phyloP scores from a whole-genome alignment of 768 basidiomycete species.

The Austroboletus festivus region DNA sequence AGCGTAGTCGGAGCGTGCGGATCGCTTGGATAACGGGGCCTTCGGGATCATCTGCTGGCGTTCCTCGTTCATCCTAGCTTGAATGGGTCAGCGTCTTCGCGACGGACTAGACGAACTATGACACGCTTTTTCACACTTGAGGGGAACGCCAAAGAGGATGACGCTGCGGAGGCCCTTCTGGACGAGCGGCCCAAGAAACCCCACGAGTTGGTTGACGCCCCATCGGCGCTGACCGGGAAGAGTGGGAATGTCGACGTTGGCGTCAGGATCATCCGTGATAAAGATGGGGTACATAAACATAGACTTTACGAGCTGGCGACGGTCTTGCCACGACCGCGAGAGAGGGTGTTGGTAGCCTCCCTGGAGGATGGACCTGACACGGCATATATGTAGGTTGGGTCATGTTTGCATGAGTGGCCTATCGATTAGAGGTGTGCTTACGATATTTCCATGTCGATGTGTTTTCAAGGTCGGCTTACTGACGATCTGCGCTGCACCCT shows the following conservation, averaged over 20 bases:
- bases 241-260: conserved; percentile 68
- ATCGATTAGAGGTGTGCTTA: conserved; percentile 24
- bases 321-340: conserved; percentile 83
- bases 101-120: neutral
- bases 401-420: conserved; percentile 5
- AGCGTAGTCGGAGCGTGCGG: conserved; percentile 67
- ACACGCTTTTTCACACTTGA: conserved; percentile 71
- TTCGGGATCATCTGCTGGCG: conserved; percentile 82
- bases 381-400: too few relatives aligned
- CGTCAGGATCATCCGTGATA: conserved; percentile 91
- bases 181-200: conserved; percentile 82
- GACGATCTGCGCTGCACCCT: too few relatives aligned
- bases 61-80: conserved; percentile 71
- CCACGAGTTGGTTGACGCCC: conserved; percentile 92
- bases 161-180: conserved; percentile 88
- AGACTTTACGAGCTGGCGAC: conserved; percentile 74
- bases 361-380: conserved; percentile 69
- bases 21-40: conserved; percentile 97
- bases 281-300: conserved; percentile 99
- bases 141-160: conserved; percentile 91
- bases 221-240: conserved; percentile 89
- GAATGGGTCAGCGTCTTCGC: neutral
- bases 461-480: too few relatives aligned
- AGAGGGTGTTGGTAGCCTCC: conserved; percentile 94
- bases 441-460: conserved; percentile 42